Evolutionary conservation across 2,329 filamentous ascomycete species (phyloP), one percentile per base, ranked within the genome.

Genomic region (Cladosporium sp.): DNA sequence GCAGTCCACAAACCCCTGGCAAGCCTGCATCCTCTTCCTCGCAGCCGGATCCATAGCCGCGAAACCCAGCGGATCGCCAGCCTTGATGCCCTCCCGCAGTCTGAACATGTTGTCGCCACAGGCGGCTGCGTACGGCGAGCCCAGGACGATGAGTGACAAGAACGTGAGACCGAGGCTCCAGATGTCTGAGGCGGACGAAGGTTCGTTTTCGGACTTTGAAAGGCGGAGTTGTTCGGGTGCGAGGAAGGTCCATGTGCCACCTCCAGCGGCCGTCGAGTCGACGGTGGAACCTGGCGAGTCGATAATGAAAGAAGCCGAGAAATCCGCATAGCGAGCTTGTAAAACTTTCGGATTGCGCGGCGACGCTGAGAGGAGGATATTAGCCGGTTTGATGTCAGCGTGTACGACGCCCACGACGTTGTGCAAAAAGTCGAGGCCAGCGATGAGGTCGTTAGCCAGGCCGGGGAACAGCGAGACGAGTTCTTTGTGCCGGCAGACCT

Each of bases 191-290:
- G 75, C 71, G 2, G 72, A 70, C 0, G 77, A 78, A 1, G 75
- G 76, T 6, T 69, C 71, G 59, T 69, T 74, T 31, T 72, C 58
- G 10, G 70, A 67, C n/a, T 69, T 69, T 23, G 75, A 72, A 33
- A 69, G 68, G 12, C 71, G 70, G 40, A 78, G 26, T 74, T 78
- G 64, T 66, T 75, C 67, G 64, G 73, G 75, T 4, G 71, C 79
- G 78, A 83, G 79, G 73, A 76, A 83, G 64, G 81, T 80, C 79
- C 80, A 83, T 0, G 81, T 83, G 0, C 80, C 81, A 49, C 75
- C 79, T 52, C 79, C 80, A 5, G 50, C 35, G n/a, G 33, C 18
- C 12, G 35, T 14, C 1, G 69, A 67, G 7, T 69, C 65, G 11
- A 67, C 66, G 18, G 69, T 67, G 52, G 71, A 68, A 55, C 69